phyloP scores from a whole-genome alignment of 2,329 filamentous ascomycete genomes.

The Botryosphaeria dothidea region DNA sequence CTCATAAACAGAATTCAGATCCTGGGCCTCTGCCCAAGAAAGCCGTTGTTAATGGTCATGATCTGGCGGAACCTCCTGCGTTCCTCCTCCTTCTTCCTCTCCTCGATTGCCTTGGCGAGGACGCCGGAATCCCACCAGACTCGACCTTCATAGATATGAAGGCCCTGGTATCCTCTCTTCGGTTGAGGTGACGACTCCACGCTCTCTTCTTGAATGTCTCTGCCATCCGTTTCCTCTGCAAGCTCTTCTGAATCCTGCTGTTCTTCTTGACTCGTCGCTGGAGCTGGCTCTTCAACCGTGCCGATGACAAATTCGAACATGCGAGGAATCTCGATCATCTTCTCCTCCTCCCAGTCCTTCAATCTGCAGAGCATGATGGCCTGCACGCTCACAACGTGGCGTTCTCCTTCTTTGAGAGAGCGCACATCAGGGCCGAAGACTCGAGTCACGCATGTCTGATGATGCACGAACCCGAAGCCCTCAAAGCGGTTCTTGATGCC shows the following conservation, averaged over 20 bases:
- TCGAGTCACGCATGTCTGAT: conserved; percentile 7
- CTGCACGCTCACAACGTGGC: conserved; percentile 8
- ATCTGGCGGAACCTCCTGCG: conserved; percentile 8
- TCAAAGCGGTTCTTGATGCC: neutral
- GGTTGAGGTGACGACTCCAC: too few species aligned
- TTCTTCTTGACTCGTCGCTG: neutral
- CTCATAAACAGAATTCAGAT: neutral
- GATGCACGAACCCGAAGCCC: conserved; percentile 11
- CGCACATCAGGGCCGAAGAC: conserved; percentile 1
- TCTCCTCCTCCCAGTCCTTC: conserved; percentile 16
- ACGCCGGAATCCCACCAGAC: conserved; percentile 18
- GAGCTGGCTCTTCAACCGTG: neutral
- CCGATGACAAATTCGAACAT: conserved; percentile 15
- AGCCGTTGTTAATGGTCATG: conserved; percentile 11
- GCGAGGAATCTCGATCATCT: conserved; percentile 8
- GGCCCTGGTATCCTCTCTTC: conserved; percentile 15
- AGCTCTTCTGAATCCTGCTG: neutral
- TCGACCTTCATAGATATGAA: conserved; percentile 14
- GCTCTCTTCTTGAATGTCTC: neutral
- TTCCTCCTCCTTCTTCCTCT: conserved; percentile 14
- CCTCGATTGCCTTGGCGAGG: neutral
- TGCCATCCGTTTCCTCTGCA: neutral
- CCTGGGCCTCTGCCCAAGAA: conserved; percentile 14
- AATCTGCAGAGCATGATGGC: conserved; percentile 13
- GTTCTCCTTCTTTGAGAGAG: neutral